Percentiles rank a stretch among this genome's conserved stretches.
Conservation (phyloP, 306 rosid species). For the Acacia melanoxylon region DNA sequence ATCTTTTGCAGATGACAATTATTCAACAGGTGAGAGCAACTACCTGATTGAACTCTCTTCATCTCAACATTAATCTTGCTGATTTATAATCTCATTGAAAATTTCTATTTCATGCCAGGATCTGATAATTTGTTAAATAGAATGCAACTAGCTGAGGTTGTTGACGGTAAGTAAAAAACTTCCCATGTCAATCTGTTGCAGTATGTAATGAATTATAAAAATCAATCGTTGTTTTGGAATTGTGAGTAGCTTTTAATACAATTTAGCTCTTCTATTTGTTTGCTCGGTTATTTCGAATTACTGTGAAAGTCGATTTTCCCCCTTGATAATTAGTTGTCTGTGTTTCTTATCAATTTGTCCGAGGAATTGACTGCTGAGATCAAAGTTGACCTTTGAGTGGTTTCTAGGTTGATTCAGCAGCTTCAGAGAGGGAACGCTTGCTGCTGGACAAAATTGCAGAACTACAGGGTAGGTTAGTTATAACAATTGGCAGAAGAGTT, state of each 20-base stretch:
- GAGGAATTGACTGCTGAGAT: not conserved
- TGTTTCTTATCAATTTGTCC: not conserved
- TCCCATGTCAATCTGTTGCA: slow-evolving; percentile 13
- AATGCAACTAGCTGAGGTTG: slow-evolving; percentile 72
- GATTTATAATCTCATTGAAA: slow-evolving; percentile 28
- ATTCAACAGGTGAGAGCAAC: slow-evolving; percentile 82
- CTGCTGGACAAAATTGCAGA: slow-evolving; percentile 69
- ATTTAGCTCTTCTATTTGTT: slow-evolving; percentile 14
- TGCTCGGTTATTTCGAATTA: slow-evolving; percentile 16
- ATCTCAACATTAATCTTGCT: slow-evolving; percentile 13
- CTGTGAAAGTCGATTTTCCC: not conserved
- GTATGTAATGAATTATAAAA: slow-evolving; percentile 28
- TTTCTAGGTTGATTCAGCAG: slow-evolving; percentile 61
- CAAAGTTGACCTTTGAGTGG: slow-evolving; percentile 18
- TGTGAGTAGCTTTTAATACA: slow-evolving; percentile 51
- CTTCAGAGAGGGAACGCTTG: slow-evolving; percentile 76
- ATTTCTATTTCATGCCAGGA: slow-evolving; percentile 60
- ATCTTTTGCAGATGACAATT: slow-evolving; percentile 85
- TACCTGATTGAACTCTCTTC: slow-evolving; percentile 22
- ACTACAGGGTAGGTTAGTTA: slow-evolving; percentile 77
- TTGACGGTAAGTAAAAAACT: slow-evolving; percentile 68
- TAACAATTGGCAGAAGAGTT: not conserved
- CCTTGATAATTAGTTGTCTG: slow-evolving; percentile 1
- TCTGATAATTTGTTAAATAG: slow-evolving; percentile 74
- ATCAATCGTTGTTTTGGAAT: slow-evolving; percentile 54